Conservation (phyloP, 1,284 basidiomycete genomes). For the Ustilago lituana region DNA sequence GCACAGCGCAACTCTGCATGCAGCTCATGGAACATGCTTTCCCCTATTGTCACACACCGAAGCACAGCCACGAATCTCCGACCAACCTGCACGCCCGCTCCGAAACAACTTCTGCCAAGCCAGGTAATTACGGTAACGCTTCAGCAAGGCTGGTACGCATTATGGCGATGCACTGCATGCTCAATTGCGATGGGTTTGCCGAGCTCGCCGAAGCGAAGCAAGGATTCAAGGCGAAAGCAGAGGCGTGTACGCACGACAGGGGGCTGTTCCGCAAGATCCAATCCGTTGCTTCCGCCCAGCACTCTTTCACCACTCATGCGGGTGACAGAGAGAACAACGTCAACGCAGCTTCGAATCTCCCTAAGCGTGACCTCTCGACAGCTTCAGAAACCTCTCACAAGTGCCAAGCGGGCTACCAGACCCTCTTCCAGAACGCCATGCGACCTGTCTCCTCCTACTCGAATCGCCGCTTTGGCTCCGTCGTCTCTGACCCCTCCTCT, state of each 20-base stretch:
- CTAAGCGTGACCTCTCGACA: neutral
- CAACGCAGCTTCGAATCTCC: too few species aligned
- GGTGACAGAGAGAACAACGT: too few species aligned
- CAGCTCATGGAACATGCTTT: constrained; percentile 2
- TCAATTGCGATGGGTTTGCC: constrained; percentile 13
- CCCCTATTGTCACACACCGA: constrained; percentile 5
- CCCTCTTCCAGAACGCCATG: constrained; percentile 9
- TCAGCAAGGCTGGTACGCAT: constrained; percentile 3
- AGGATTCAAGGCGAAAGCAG: neutral
- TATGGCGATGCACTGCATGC: constrained; percentile 11
- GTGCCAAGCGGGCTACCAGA: constrained; percentile 8
- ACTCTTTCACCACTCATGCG: neutral
- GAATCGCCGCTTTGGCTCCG: constrained; percentile 17
- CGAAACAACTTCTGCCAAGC: too few species aligned
- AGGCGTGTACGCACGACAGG: constrained; percentile 3
- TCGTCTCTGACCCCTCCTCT: constrained; percentile 20
- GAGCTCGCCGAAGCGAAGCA: neutral
- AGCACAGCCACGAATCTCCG: neutral
- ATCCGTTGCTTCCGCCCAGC: neutral
- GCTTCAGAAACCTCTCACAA: neutral
- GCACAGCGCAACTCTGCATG: neutral
- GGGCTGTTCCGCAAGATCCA: constrained; percentile 6
- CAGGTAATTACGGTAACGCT: neutral
- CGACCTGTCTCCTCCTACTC: constrained; percentile 13
- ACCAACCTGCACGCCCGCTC: neutral